phyloP scores from a whole-genome alignment of 2,329 filamentous ascomycete genomes.

The Calonectria multiphialidica region DNA sequence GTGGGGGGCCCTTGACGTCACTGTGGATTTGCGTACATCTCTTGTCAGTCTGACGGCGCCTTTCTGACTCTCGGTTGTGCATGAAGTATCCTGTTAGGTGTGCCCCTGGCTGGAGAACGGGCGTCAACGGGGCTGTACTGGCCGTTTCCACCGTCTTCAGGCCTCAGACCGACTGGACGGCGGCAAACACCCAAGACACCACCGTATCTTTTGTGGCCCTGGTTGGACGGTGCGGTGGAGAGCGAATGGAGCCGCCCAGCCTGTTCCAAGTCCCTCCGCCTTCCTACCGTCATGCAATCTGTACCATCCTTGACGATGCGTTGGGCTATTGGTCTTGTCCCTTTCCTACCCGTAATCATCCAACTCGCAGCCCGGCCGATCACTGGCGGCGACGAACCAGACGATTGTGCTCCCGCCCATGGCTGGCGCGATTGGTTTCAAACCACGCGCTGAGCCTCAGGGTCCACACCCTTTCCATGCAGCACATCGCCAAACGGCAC shows the following conservation, averaged over 20 bases:
- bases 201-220: constrained; percentile 17
- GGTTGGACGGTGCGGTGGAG: constrained; percentile 17
- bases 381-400: constrained; percentile 16
- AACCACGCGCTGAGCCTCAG: constrained; percentile 38
- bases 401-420: constrained; percentile 14
- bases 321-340: neutral
- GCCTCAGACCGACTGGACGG: constrained; percentile 11
- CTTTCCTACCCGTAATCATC: neutral
- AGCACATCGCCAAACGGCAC: constrained; percentile 36
- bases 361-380: constrained; percentile 11
- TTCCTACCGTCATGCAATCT: neutral
- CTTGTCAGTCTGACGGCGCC: neutral
- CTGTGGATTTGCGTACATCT: constrained; percentile 16
- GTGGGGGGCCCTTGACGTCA: constrained; percentile 47
- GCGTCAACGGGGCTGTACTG: constrained; percentile 10
- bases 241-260: neutral
- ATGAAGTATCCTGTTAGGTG: neutral
- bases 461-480: constrained; percentile 38
- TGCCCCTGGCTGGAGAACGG: constrained; percentile 17
- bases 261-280: neutral
- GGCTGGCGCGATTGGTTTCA: constrained; percentile 34
- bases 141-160: constrained; percentile 30
- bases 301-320: constrained; percentile 21
- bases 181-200: neutral
- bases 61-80: constrained; percentile 1